Base-by-base conservation (phyloP, 2,329 filamentous ascomycete species). In the Nemania abortiva region DNA sequence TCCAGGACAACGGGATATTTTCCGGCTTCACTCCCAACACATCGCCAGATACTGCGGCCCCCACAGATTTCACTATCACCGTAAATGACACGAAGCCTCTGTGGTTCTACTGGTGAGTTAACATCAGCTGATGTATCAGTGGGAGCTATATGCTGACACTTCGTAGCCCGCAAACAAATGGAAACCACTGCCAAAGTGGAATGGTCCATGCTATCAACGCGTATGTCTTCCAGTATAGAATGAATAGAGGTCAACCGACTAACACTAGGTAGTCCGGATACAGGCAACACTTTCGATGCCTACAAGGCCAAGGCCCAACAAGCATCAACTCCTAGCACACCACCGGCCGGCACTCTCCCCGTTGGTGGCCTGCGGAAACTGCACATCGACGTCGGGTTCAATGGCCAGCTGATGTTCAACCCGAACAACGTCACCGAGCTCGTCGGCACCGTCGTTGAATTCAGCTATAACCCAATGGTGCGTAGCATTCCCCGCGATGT, bases 21-120 rank as follows among this genome's bases (percentile, higher is more conserved):
- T 84, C 82, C 0, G 83, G 81, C 47, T 83, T 82, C 68, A 79
- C 81, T 34, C 80, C 81, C 0, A 79, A 75, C 6, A 50, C 67
- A 9, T 75, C 76, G 1, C 63, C 76, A 3, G 79, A 81, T 39
- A 73, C 72, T 0, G 77, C 75, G 6, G 74, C 78, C 2, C 74
- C 77, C 15, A 81, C 80, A 0, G 78, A 80, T 7, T 87, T 83
- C 75, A 82, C 81, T 34, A 81, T 86, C 66, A 80, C 78, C 1
- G 74, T 87, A 52, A 81, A 83, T 45, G 79, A 84, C 71, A 83
- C 81, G 3, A 81, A 82, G 66, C 82, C 85, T 3, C 79, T 84
- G 20, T 87, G 84, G 83, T 80, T 84, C 66, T 87, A 86, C 73
- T 87, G 74, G 74, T 75, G 42, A 72, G 74, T 45, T 27, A 10